These are phyloP conservation scores for Brettanomyces bruxellensis DNA, from an alignment of 805 yeast species.

Conservation along the genomic window DNA sequence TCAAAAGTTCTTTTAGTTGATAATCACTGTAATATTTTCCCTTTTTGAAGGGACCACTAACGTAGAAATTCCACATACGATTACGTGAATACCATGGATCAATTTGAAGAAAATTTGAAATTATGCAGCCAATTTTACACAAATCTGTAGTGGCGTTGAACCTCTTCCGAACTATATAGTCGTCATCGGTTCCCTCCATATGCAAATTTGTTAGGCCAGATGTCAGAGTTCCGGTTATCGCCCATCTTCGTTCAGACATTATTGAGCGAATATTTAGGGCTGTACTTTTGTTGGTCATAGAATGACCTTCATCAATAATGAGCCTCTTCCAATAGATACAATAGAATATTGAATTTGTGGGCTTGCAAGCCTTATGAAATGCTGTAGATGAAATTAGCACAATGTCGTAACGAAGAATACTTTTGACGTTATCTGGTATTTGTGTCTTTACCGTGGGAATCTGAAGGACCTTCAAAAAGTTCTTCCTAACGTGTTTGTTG, in stretches of 20 bases:
- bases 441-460: slow-evolving; percentile 11
- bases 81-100: slow-evolving; percentile 47
- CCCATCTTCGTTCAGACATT: slow-evolving; percentile 58
- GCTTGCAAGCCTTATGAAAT: slow-evolving; percentile 33
- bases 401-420: slow-evolving; percentile 38
- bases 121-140: slow-evolving; percentile 40
- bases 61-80: slow-evolving; percentile 36
- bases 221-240: slow-evolving; percentile 71
- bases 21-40: slow-evolving; percentile 31
- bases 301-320: slow-evolving; percentile 71
- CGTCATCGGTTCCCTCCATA: slow-evolving; percentile 28
- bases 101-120: slow-evolving; percentile 44
- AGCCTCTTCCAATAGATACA: slow-evolving; percentile 56
- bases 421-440: slow-evolving; percentile 23
- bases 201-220: slow-evolving; percentile 55
- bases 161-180: slow-evolving; percentile 38
- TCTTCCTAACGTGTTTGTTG: slow-evolving; percentile 39
- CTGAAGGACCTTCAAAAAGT: slow-evolving; percentile 28
- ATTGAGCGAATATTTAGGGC: slow-evolving; percentile 40
- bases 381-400: slow-evolving; percentile 40
- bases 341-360: slow-evolving; percentile 27
- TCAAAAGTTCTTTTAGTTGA: slow-evolving; percentile 33
- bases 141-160: slow-evolving; percentile 49
- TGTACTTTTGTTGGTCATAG: slow-evolving; percentile 44
- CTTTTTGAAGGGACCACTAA: slow-evolving; percentile 40